Conservation (phyloP, 2,329 filamentous ascomycete genomes). For the Exophiala dermatitidis region DNA sequence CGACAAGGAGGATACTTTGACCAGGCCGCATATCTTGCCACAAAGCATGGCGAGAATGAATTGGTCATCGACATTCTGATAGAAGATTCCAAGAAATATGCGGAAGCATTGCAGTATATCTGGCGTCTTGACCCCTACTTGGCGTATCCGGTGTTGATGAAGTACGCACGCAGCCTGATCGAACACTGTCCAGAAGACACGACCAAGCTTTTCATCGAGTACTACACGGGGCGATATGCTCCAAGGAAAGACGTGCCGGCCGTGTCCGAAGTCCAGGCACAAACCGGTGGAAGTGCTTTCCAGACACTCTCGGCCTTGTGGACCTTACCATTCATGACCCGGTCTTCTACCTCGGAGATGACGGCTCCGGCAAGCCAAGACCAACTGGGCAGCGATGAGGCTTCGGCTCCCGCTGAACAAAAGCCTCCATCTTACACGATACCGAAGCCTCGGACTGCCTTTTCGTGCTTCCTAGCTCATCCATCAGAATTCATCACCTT, state of each 20-base stretch:
- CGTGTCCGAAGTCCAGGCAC: conserved; percentile 40
- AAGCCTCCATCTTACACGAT: conserved; percentile 58
- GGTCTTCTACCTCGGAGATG: conserved; percentile 50
- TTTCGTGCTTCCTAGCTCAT: conserved; percentile 94
- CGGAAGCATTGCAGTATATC: conserved; percentile 83
- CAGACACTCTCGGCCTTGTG: conserved; percentile 80
- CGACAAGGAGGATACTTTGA: conserved; percentile 94
- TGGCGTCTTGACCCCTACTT: conserved; percentile 74
- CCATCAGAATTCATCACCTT: conserved; percentile 87
- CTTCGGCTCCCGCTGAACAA: conserved; percentile 26
- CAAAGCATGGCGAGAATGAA: conserved; percentile 88
- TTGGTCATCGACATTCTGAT: conserved; percentile 93
- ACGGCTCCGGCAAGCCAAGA: conserved; percentile 45
- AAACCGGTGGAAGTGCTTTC: conserved; percentile 64
- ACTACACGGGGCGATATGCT: conserved; percentile 79
- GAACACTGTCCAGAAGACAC: conserved; percentile 77
- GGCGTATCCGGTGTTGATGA: conserved; percentile 86
- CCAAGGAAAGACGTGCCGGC: conserved; percentile 60
- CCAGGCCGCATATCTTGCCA: conserved; percentile 89
- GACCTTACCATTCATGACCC: conserved; percentile 77
- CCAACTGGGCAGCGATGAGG: conserved; percentile 28
- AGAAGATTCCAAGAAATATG: conserved; percentile 86
- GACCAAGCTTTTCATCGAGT: conserved; percentile 84
- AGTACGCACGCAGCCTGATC: conserved; percentile 84
- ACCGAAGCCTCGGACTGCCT: conserved; percentile 79